Base-by-base conservation (phyloP, 2,329 filamentous ascomycete species). In the Diatrype stigma region DNA sequence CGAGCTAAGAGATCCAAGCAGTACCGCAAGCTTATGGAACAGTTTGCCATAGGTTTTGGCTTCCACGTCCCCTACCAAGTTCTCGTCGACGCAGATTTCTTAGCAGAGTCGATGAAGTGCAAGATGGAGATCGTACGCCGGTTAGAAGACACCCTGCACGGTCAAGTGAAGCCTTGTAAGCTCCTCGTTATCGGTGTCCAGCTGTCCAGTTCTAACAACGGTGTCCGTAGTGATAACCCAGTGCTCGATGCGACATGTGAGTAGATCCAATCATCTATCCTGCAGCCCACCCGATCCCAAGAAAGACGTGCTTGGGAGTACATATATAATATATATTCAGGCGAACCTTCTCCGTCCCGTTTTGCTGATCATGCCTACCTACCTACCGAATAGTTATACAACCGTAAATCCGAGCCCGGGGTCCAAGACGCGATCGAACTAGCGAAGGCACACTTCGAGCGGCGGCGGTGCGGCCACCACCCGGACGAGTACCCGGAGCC, bases 31-130 rank as follows among this genome's bases (percentile, higher is more conserved):
- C 84, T 96, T 64, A 95, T 99, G 86, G 86, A 90, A 72, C 87
- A 93, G 67, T 96, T 92, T 79, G 84, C 86, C 66, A 80, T 93
- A 69, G 85, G 84, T 54, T 96, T 96, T 67, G 87, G 88, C 54
- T 96, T 96, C 70, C 89, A 92, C 60, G 89, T 94, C 72, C 91
- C 94, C 11, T 97, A 96, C 73, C 94, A 97, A 73, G 86, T 96
- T 47, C 76, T 96, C 42, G 85, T 96, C 54, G 92, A 96, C 66
- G 89, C 90, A 52, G 84, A 91, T 57, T 89, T 97, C 61, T 81
- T 97, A 47, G 80, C 82, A 63, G 90, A 95, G 67, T 85, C 91
- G 21, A 83, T 87, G 58, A 82, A 83, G 46, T 94, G 89, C 75
- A 94, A 93, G 64, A 96, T 96, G 87, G 88, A 96, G 55, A 76